Evolutionary conservation across 1,284 basidiomycete genomes (phyloP).

Genomic region (Trametes pubescens): DNA sequence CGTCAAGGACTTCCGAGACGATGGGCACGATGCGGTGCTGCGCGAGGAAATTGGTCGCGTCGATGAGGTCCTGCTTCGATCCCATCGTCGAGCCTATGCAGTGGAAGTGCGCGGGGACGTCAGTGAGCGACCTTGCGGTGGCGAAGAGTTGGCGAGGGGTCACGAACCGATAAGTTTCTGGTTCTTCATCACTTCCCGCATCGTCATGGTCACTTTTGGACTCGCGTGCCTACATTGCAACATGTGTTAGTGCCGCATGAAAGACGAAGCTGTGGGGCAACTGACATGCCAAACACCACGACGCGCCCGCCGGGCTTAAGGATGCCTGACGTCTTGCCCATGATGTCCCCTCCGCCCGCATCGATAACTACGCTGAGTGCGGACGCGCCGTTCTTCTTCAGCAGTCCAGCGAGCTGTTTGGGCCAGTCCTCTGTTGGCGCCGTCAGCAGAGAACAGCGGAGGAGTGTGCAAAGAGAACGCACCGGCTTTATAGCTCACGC

Average conservation of each 20-base stretch:
- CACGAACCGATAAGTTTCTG: conserved; percentile 75
- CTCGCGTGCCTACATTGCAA: conserved; percentile 64
- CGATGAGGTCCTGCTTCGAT: conserved; percentile 77
- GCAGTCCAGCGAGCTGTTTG: conserved; percentile 55
- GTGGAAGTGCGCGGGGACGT: background rate
- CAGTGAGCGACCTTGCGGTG: background rate
- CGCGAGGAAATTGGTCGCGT: conserved; percentile 76
- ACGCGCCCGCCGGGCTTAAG: conserved; percentile 78
- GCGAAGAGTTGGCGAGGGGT: conserved; percentile 13
- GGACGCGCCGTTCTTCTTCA: conserved; percentile 51
- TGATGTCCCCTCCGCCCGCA: conserved; percentile 82
- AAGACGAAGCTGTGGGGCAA: conserved; percentile 10
- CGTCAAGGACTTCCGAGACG: conserved; percentile 77
- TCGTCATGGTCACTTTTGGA: conserved; percentile 72
- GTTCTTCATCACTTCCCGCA: conserved; percentile 84
- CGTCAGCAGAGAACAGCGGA: background rate
- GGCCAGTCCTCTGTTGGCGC: conserved; percentile 69
- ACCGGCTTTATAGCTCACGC: conserved; percentile 79
- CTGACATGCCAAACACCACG: conserved; percentile 83
- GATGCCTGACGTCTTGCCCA: conserved; percentile 61
- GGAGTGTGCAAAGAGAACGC: conserved; percentile 27
- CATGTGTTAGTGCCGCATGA: background rate
- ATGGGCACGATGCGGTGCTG: conserved; percentile 76
- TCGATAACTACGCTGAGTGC: conserved; percentile 81
- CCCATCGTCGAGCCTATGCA: conserved; percentile 90